These are phyloP conservation scores for Beta macrorhiza DNA, from an alignment of 179 eudicot genomes.

Conservation along the genomic window DNA sequence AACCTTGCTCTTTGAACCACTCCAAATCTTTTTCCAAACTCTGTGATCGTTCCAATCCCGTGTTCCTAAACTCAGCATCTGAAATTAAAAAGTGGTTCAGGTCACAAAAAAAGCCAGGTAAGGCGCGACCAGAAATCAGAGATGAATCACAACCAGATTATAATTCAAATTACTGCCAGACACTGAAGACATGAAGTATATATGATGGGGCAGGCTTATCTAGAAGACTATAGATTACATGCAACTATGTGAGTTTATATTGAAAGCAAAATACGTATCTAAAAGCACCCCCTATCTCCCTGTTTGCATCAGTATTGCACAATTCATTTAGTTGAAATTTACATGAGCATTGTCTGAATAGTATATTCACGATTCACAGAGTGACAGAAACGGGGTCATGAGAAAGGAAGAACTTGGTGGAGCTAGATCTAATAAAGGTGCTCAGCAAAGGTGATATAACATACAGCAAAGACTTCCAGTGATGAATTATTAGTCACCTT, in stretches of 20 bases:
- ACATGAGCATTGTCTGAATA: background rate
- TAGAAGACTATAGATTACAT: background rate
- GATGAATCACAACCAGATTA: background rate
- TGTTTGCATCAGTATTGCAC: background rate
- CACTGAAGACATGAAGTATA: background rate
- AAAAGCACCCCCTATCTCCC: background rate
- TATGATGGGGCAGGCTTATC: background rate
- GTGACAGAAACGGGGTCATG: too few species aligned
- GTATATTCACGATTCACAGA: background rate
- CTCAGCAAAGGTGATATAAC: background rate
- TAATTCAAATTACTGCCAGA: background rate
- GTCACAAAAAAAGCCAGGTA: too few species aligned
- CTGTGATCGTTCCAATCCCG: conserved; percentile 82
- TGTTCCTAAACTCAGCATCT: conserved; percentile 89
- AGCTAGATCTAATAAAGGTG: background rate
- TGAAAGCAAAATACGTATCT: background rate
- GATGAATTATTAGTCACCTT: background rate
- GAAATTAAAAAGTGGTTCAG: conserved; percentile 9
- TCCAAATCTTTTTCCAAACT: conserved; percentile 67
- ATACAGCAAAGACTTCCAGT: background rate
- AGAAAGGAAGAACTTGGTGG: background rate
- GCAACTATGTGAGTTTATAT: background rate
- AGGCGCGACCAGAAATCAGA: background rate
- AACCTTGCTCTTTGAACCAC: conserved; percentile 90
- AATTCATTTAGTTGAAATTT: background rate